phyloP scores from a whole-genome alignment of 2,329 filamentous ascomycete genomes.

The Lachnellula subtilissima region DNA sequence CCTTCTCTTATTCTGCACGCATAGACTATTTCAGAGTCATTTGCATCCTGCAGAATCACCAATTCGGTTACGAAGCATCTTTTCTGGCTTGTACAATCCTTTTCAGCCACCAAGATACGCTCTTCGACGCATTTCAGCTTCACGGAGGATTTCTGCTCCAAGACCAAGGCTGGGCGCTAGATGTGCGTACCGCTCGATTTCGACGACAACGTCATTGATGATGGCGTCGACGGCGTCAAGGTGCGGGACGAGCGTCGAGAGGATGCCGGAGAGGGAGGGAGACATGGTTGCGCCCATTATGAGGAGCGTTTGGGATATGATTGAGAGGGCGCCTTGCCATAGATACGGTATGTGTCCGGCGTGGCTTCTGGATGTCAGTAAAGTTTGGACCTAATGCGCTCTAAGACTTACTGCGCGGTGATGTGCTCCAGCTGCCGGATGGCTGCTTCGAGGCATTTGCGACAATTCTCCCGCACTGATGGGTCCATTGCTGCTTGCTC shows the following conservation, averaged over 20 bases:
- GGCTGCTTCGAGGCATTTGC: conserved; percentile 76
- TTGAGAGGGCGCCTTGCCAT: conserved; percentile 78
- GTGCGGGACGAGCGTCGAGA: conserved; percentile 53
- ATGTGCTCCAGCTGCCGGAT: conserved; percentile 77
- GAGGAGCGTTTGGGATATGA: conserved; percentile 75
- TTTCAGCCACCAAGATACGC: conserved; percentile 46
- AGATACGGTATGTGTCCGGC: conserved; percentile 81
- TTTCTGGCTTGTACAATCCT: background rate
- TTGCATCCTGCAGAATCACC: background rate
- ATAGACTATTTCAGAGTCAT: background rate
- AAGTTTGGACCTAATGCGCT: background rate
- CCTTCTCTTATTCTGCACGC: background rate
- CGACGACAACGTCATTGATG: conserved; percentile 70
- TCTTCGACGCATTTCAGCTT: conserved; percentile 68
- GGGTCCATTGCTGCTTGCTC: conserved; percentile 68
- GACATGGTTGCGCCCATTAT: conserved; percentile 85
- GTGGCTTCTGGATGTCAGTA: conserved; percentile 47
- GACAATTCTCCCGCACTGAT: conserved; percentile 70
- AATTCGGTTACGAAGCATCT: background rate
- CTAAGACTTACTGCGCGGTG: conserved; percentile 60
- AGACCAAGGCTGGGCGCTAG: conserved; percentile 71
- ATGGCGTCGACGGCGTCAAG: conserved; percentile 66
- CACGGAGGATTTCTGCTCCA: conserved; percentile 74
- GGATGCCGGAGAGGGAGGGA: conserved; percentile 60
- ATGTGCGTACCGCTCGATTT: conserved; percentile 69